These are phyloP conservation scores for Umbelopsis ramanniana DNA, from an alignment of 192 early-diverging fungal genomes.

Conservation along the genomic window DNA sequence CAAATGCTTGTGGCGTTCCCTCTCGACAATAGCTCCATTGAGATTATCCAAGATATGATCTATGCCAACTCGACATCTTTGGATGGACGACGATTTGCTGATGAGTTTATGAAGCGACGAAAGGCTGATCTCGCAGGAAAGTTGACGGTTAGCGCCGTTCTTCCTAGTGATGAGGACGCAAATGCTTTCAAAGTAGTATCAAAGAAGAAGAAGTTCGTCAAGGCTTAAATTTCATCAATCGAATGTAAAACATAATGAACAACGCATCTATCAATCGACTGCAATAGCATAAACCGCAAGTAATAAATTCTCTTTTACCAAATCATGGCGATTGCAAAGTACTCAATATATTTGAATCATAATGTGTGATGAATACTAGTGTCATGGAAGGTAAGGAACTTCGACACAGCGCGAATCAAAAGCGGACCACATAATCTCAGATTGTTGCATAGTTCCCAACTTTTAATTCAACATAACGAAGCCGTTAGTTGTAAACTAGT, in stretches of 20 bases:
- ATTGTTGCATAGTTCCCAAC: too few relatives aligned
- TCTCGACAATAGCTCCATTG: constrained; percentile 61
- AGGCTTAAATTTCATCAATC: constrained; percentile 25
- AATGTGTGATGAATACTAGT: too few relatives aligned
- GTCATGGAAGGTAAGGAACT: too few relatives aligned
- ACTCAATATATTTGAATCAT: too few relatives aligned
- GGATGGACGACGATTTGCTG: constrained; percentile 77
- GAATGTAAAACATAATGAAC: constrained; percentile 30
- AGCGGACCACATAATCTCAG: too few relatives aligned
- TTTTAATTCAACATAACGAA: too few relatives aligned
- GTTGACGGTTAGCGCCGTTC: constrained; percentile 30
- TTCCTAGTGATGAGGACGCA: constrained; percentile 25
- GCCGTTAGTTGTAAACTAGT: too few relatives aligned
- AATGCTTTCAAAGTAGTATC: constrained; percentile 31
- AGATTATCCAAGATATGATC: constrained; percentile 78
- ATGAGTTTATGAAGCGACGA: constrained; percentile 78
- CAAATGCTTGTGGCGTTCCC: constrained; percentile 80
- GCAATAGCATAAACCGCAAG: too few relatives aligned
- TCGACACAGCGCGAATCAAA: too few relatives aligned
- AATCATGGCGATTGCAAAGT: too few relatives aligned
- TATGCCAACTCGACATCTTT: constrained; percentile 75
- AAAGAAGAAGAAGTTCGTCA: constrained; percentile 24
- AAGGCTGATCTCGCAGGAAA: constrained; percentile 63
- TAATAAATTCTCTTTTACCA: neutral
- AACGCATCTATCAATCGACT: too few relatives aligned